Base-by-base conservation (phyloP, 106 monocot species). In the Gastrodia elata region DNA sequence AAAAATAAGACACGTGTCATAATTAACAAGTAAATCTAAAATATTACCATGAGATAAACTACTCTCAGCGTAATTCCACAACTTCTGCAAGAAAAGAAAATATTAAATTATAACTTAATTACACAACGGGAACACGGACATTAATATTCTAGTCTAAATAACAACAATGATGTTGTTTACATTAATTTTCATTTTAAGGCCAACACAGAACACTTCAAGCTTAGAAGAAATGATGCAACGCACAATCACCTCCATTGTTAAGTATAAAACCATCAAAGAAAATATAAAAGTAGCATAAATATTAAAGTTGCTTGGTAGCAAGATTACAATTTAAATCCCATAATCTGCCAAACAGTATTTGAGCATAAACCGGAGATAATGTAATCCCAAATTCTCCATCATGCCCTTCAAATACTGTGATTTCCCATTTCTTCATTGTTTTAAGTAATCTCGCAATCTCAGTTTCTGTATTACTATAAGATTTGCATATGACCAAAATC, bases 51-150 rank as follows among this genome's bases (percentile, higher is more conserved):
- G 72, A 74, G 37, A 56, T 40, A 71, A 68, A 72, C 65, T 22
- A 65, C 38, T 57, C 71, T 84, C 86, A 68, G 65, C 68, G 68
- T 27, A 33, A 71, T 42, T 33, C 88, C 80, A 84, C 11, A 18
- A 46, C 15, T 81, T 77, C 82, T 80, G 78, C 88, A 88, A 88
- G 78, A 83, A 83, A 65, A 65, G 13, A 4, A 65, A 82, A 76
- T 48, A 80, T 49, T 27, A 76, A 84, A 15, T n/a, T n/a, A n/a
- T n/a, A n/a, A n/a, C n/a, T n/a, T n/a, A n/a, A n/a, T n/a, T n/a
- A n/a, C n/a, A n/a, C n/a, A n/a, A n/a, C n/a, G n/a, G n/a, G 9
- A 25, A 0, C 24, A 58, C 4, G 10, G 57, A 58, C 57, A 58
- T 26, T 5, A 58, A 25, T 58, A 26, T 58, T 58, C 24, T 58